Evolutionary conservation across 805 yeast species (phyloP), one percentile per base, ranked within the genome.

Genomic region (Lipomyces kockii): DNA sequence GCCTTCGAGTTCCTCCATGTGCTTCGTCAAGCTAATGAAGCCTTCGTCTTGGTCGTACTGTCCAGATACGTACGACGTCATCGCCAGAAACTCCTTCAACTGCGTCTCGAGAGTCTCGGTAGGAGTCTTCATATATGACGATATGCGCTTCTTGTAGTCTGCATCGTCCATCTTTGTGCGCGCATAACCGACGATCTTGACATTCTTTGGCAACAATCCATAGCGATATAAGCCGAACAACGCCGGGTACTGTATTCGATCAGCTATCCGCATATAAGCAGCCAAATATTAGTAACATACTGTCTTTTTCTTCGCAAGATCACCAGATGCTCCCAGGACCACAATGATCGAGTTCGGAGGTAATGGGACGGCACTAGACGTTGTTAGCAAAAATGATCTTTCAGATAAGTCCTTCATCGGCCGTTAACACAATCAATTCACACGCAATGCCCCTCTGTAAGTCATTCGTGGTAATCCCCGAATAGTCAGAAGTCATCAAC

Each of bases 321-420:
- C 97, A 62, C 98, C 98, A 27, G 97, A 90, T 56, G 98, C 98
- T 62, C 98, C 98, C 74, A 92, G 90, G 37, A 93, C 97, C 34
- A 89, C 91, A 74, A 93, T 83, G 55, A 86, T 83, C 8, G 91
- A 87, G 79, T 89, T 81, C 71, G 89, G 86, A 37, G 72, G 72
- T 37, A 69, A 49, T 12, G 71, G 66, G 22, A 56, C 59, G 25
- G 64, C 65, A 22, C 71, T 67, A 29, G 14, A 52, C 34, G 2
- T 29, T 14, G 34, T 25, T 11, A 29, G n/a, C 34, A 6, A 22
- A 25, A 9, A 52, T 3, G 34, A 25, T 52, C 34, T 1, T 29
- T 25, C 14, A 37, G 2, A 3, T 37, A 37, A 37, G 14, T 37
- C 14, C 17, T 37, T 17, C 5, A 14, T 14, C 39, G 14, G 39